Conservation (phyloP, 352 stramenopile species). For the Aphanomyces cochlioides region DNA sequence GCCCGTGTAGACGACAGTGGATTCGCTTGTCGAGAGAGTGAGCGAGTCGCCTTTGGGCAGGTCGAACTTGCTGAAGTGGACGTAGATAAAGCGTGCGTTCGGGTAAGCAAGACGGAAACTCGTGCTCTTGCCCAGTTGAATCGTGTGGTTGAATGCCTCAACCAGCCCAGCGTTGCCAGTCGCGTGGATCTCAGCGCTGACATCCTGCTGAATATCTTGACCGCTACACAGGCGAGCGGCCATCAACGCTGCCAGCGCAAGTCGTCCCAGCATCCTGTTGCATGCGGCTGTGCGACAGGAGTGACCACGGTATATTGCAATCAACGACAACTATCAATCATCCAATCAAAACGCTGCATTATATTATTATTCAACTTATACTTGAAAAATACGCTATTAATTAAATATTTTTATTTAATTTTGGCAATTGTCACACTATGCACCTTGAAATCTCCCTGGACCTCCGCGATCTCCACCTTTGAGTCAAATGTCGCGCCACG, state of each 20-base stretch:
- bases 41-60: slow-evolving; percentile 35
- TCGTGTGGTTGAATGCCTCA: slow-evolving; percentile 10
- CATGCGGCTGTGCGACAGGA: background rate
- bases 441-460: too few relatives aligned
- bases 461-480: too few relatives aligned
- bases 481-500: too few relatives aligned
- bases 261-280: background rate
- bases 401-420: too few relatives aligned
- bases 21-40: background rate
- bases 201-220: background rate
- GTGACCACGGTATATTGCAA: background rate
- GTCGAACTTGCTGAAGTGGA: slow-evolving; percentile 45
- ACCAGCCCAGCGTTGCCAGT: background rate
- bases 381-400: too few relatives aligned
- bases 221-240: too few relatives aligned
- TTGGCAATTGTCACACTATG: too few relatives aligned
- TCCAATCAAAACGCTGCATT: background rate
- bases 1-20: slow-evolving; percentile 13
- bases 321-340: background rate
- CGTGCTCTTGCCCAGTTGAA: background rate
- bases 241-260: too few relatives aligned
- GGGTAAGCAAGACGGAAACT: background rate
- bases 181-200: background rate
- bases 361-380: background rate
- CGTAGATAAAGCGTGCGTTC: slow-evolving; percentile 39